Base-by-base conservation (phyloP, 805 yeast genomes). In the Metschnikowia santaceciliae region DNA sequence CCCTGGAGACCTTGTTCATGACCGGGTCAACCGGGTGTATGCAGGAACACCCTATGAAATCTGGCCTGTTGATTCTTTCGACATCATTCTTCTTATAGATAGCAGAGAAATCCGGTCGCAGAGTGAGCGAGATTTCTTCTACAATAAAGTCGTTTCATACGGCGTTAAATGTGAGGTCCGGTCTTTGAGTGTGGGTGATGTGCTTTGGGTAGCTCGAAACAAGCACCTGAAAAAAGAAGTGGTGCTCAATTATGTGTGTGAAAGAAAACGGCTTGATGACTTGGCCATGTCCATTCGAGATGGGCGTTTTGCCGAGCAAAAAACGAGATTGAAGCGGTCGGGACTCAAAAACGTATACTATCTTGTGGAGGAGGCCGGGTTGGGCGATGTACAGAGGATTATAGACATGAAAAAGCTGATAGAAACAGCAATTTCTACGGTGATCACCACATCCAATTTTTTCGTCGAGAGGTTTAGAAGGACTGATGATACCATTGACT, bases 231-330 rank as follows among this genome's bases (percentile, higher is more conserved):
- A 78, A 1, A 77, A 78, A 48, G 84, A 84, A 49, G 89, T 84
- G 4, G 85, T 88, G 0, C 68, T 94, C 15, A 87, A 92, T 63
- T 84, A 81, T 54, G 86, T 94, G n/a, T 78, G 92, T 42, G 99
- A 94, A 70, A 75, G 99, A 36, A 94, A 94, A 67, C 72, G 97
- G 50, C 67, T 91, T 41, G 96, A 89, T 62, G 99, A 94, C 73
- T 76, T 94, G 60, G 86, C 86, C 0, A 62, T 75, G 33, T 88
- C 96, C 47, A 90, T 94, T 42, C 78, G 79, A 53, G 99, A 94
- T 67, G 96, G 96, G 2, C 71, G 99, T 46, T 90, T 86, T 61
- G 74, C 76, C 49, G 99, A 94, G 64, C 99, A 94, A 64, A 91
- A 92, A 62, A 69, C 77, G 15, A 76, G 99, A 48, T 71, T 94